These are phyloP conservation scores for Millerozyma acaciae DNA, from an alignment of 805 yeast genomes.

Conservation along the genomic window DNA sequence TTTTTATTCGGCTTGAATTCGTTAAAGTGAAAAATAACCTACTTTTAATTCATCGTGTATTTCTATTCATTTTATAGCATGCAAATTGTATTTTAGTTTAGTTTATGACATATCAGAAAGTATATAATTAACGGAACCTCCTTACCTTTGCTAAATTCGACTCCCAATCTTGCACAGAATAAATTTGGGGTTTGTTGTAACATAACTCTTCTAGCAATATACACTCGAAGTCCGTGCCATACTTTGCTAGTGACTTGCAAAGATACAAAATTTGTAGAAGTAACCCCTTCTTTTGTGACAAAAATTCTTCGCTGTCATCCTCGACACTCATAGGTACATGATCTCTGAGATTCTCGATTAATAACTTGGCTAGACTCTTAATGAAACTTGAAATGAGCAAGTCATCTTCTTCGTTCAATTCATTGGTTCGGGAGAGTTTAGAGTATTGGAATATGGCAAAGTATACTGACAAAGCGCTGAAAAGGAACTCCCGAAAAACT, in stretches of 20 bases:
- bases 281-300: constrained; percentile 55
- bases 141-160: constrained; percentile 33
- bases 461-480: constrained; percentile 65
- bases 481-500: constrained; percentile 77
- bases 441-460: constrained; percentile 53
- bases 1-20: constrained; percentile 61
- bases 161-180: constrained; percentile 33
- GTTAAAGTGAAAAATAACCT: constrained; percentile 5
- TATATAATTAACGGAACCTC: constrained; percentile 17
- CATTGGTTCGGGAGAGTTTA: constrained; percentile 10
- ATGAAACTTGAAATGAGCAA: constrained; percentile 26
- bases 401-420: constrained; percentile 14
- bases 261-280: constrained; percentile 83
- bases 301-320: constrained; percentile 26
- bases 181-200: constrained; percentile 15
- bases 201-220: constrained; percentile 42
- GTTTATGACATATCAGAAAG: background rate
- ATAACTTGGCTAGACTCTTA: constrained; percentile 24
- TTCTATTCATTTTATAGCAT: too few species aligned
- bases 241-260: constrained; percentile 75
- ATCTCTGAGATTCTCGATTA: constrained; percentile 18
- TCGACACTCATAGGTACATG: constrained; percentile 16
- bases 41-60: background rate
- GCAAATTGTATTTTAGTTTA: too few species aligned
- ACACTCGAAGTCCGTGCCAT: constrained; percentile 66